These are phyloP conservation scores for Debaryomyces robertsiae DNA, from an alignment of 1,139 yeast genomes.

Conservation along the genomic window DNA sequence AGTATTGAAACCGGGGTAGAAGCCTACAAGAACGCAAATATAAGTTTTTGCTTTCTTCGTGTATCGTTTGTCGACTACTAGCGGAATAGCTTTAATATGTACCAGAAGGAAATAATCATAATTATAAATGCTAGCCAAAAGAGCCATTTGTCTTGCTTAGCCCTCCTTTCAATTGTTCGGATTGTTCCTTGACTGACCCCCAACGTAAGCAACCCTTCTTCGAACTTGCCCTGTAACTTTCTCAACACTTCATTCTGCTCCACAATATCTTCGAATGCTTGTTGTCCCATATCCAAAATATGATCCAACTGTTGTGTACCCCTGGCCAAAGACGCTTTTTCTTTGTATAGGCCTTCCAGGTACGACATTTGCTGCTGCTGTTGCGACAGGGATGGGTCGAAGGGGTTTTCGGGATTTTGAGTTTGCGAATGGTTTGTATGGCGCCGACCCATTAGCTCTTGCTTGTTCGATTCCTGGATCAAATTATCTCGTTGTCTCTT, in stretches of 20 bases:
- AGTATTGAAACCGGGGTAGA: too few relatives aligned
- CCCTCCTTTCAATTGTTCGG: slow-evolving; percentile 75
- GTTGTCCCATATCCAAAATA: slow-evolving; percentile 85
- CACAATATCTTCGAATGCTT: slow-evolving; percentile 81
- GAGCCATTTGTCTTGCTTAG: slow-evolving; percentile 86
- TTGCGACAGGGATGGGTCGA: slow-evolving; percentile 32
- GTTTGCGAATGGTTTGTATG: slow-evolving; percentile 21
- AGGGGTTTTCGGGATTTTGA: slow-evolving; percentile 60
- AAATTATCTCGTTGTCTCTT: slow-evolving; percentile 66
- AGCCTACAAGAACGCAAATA: too few relatives aligned
- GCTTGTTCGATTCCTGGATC: slow-evolving; percentile 53
- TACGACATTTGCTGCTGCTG: slow-evolving; percentile 38
- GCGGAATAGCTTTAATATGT: slow-evolving; percentile 66
- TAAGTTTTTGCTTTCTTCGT: too few relatives aligned
- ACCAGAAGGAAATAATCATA: slow-evolving; percentile 69
- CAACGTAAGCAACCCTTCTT: slow-evolving; percentile 71
- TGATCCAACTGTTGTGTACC: slow-evolving; percentile 86
- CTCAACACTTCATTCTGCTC: slow-evolving; percentile 78
- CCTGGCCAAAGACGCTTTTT: slow-evolving; percentile 62
- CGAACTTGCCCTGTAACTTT: slow-evolving; percentile 64
- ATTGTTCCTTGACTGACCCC: slow-evolving; percentile 91
- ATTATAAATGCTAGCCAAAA: slow-evolving; percentile 76
- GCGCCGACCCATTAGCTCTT: slow-evolving; percentile 65
- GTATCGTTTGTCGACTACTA: slow-evolving; percentile 20
- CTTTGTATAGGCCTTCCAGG: slow-evolving; percentile 70